phyloP scores from a whole-genome alignment of 345 rosid species.

The Eucalyptus tenuipes region DNA sequence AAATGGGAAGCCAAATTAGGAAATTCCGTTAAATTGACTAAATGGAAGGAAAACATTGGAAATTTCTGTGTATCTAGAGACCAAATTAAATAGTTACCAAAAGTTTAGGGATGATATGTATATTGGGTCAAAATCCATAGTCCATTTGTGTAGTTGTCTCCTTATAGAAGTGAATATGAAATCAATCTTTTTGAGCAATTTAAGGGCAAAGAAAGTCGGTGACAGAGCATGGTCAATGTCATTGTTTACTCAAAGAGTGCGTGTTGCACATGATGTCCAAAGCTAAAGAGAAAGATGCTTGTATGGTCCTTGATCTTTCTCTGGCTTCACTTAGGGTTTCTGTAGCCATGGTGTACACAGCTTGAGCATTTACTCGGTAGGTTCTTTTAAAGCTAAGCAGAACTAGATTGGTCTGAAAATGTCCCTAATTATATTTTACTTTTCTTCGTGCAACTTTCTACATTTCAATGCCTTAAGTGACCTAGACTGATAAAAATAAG shows the following conservation, averaged over 20 bases:
- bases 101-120: no score
- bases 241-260: background rate
- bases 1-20: no score
- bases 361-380: background rate
- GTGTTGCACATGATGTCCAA: background rate
- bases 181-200: no score
- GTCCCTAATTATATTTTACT: background rate
- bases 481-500: background rate
- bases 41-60: no score
- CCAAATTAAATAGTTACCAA: no score
- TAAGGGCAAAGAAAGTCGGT: background rate
- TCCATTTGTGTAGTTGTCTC: no score
- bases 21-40: no score
- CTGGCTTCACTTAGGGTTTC: background rate
- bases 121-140: no score
- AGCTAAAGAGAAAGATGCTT: background rate
- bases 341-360: background rate
- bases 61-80: no score
- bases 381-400: background rate
- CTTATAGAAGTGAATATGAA: no score
- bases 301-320: background rate
- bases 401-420: background rate
- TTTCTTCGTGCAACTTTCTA: background rate
- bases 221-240: background rate
- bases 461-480: background rate